Evolutionary conservation across 495 filamentous ascomycete genomes (phyloP).

Genomic region (Hyaloscypha finlandica): DNA sequence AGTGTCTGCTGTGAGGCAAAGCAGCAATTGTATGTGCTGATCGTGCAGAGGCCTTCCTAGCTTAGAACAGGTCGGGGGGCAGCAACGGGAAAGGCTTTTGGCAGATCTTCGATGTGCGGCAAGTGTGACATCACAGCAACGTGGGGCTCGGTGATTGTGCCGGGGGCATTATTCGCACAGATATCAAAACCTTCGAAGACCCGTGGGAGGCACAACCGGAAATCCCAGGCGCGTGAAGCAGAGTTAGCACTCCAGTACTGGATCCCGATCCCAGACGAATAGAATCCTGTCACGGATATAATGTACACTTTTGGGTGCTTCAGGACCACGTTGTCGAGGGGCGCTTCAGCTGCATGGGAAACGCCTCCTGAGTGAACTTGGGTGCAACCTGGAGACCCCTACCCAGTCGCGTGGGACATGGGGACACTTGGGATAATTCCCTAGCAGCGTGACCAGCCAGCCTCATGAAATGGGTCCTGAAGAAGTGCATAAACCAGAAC

Average conservation of each 20-base stretch:
- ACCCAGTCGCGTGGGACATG: neutral
- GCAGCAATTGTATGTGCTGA: conserved; percentile 3
- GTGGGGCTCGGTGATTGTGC: neutral
- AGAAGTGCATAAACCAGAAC: no score
- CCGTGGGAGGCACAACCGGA: neutral
- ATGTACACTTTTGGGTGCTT: neutral
- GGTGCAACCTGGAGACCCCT: neutral
- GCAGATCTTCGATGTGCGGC: conserved; percentile 9
- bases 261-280: neutral
- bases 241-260: neutral
- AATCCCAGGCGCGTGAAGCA: neutral
- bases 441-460: neutral
- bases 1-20: conserved; percentile 3
- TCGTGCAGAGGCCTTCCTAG: conserved; percentile 7
- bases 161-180: neutral
- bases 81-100: neutral
- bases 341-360: neutral
- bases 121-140: conserved; percentile 1
- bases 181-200: neutral
- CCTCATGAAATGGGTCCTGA: neutral
- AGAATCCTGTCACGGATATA: neutral
- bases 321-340: neutral
- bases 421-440: neutral
- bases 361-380: neutral
- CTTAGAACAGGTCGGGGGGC: neutral